A percentile compares a stretch with the other conserved stretches of the same genome.
Conservation (phyloP, 2,329 filamentous ascomycete species). For the Daldinia eschscholtzii region DNA sequence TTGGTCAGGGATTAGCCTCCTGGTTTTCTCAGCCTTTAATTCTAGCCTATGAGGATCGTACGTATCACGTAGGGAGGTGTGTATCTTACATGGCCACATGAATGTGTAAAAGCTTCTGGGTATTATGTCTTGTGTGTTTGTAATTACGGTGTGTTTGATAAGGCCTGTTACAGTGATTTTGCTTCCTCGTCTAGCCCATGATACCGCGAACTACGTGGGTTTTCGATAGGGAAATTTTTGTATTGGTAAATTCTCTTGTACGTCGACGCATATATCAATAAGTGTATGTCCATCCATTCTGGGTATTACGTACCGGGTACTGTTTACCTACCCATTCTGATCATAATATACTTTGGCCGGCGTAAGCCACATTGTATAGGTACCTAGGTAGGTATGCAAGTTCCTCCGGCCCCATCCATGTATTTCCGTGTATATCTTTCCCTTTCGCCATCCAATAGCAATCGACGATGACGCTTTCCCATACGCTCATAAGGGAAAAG, state of each 20-base stretch:
- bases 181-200: neutral
- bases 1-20: neutral
- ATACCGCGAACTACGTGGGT: neutral
- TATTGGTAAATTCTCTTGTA: constrained; percentile 1
- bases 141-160: too few species aligned
- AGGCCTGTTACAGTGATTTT: neutral
- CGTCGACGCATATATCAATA: neutral
- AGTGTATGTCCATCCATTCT: neutral
- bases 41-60: neutral
- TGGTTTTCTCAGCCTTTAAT: neutral
- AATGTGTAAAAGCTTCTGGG: neutral
- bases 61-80: neutral
- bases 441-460: neutral
- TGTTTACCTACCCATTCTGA: too few species aligned
- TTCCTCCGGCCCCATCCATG: neutral
- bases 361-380: neutral
- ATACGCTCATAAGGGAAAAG: too few species aligned
- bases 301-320: too few species aligned
- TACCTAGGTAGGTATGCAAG: too few species aligned
- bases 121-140: neutral
- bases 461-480: too few species aligned
- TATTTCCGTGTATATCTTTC: neutral
- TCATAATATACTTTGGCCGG: neutral
- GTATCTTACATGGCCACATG: neutral
- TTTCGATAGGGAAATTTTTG: neutral